Evolutionary conservation across 1,139 yeast genomes (phyloP).

Genomic region (Geotrichum histeridarum): DNA sequence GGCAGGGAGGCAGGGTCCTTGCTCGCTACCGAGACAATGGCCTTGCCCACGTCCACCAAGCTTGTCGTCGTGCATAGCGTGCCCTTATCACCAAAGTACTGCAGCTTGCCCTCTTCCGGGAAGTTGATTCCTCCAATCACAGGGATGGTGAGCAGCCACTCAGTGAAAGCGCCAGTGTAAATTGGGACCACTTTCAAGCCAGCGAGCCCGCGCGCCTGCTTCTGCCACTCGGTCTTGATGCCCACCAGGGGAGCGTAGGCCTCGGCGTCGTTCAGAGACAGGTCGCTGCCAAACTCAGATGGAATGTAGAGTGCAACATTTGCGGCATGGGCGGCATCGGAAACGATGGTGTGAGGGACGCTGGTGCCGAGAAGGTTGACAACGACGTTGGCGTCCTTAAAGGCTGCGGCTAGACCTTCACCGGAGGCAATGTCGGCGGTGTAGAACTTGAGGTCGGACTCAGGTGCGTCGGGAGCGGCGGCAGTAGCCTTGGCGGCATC

Average conservation of each 20-base stretch:
- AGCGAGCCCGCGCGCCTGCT: slow-evolving; percentile 40
- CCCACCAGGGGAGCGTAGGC: slow-evolving; percentile 39
- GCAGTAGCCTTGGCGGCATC: slow-evolving; percentile 39
- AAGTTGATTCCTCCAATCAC: slow-evolving; percentile 38
- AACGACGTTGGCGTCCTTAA: slow-evolving; percentile 50
- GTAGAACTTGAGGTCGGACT: slow-evolving; percentile 24
- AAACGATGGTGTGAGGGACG: slow-evolving; percentile 33
- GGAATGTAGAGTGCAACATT: slow-evolving; percentile 53
- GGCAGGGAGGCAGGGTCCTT: slow-evolving; percentile 43
- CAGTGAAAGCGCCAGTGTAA: slow-evolving; percentile 44
- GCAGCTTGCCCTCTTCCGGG: slow-evolving; percentile 16
- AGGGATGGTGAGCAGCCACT: slow-evolving; percentile 24
- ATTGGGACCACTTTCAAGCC: slow-evolving; percentile 54
- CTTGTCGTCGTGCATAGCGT: slow-evolving; percentile 38
- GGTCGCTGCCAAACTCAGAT: slow-evolving; percentile 56
- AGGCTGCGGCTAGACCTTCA: slow-evolving; percentile 37
- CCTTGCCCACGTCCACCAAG: slow-evolving; percentile 47
- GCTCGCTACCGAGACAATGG: slow-evolving; percentile 44
- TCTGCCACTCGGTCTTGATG: slow-evolving; percentile 42
- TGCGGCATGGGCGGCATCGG: slow-evolving; percentile 41
- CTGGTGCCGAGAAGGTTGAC: slow-evolving; percentile 43
- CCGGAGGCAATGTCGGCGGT: slow-evolving; percentile 27
- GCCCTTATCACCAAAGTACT: slow-evolving; percentile 41
- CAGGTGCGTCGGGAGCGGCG: slow-evolving; percentile 40
- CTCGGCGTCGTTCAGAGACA: slow-evolving; percentile 29